A percentile compares a stretch with the other conserved stretches of the same genome.
These are phyloP conservation scores for Melastoma candidum DNA, from an alignment of 441 rosid genomes.

Conservation along the genomic window DNA sequence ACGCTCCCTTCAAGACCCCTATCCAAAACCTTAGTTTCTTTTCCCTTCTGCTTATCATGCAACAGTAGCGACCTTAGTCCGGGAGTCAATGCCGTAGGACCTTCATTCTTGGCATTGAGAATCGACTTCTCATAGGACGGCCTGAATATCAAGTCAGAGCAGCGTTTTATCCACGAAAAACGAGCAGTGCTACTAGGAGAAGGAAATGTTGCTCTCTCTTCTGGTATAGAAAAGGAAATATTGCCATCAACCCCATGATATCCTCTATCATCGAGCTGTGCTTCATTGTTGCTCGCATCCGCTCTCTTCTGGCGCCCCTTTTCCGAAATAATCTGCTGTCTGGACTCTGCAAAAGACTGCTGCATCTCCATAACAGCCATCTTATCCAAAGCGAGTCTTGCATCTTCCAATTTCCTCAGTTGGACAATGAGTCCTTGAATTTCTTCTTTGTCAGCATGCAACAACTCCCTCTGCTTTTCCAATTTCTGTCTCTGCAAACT, in stretches of 20 bases:
- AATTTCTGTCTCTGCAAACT: slow-evolving; percentile 67
- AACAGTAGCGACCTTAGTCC: slow-evolving; percentile 14
- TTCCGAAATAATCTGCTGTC: slow-evolving; percentile 45
- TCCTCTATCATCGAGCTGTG: slow-evolving; percentile 21
- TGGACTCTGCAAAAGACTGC: slow-evolving; percentile 46
- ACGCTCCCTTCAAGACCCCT: slow-evolving; percentile 12
- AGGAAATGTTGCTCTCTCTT: slow-evolving; percentile 23
- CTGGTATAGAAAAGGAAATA: slow-evolving; percentile 28
- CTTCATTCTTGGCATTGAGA: slow-evolving; percentile 18
- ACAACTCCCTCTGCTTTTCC: slow-evolving; percentile 67
- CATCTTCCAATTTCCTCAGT: slow-evolving; percentile 66
- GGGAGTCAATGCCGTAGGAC: slow-evolving; percentile 11
- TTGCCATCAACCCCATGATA: slow-evolving; percentile 24
- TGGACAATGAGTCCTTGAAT: slow-evolving; percentile 55
- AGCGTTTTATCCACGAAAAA: slow-evolving; percentile 72
- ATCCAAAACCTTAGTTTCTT: background rate
- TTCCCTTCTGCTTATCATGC: slow-evolving; percentile 12
- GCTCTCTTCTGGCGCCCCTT: slow-evolving; percentile 27
- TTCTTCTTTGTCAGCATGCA: slow-evolving; percentile 69
- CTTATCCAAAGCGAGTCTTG: slow-evolving; percentile 58
- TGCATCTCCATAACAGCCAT: slow-evolving; percentile 67
- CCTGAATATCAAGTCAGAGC: slow-evolving; percentile 57
- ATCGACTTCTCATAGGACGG: slow-evolving; percentile 35
- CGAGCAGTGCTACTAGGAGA: slow-evolving; percentile 39
- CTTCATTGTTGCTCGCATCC: slow-evolving; percentile 24